phyloP scores from a whole-genome alignment of 106 monocot species.

The Dioscorea dumetorum region DNA sequence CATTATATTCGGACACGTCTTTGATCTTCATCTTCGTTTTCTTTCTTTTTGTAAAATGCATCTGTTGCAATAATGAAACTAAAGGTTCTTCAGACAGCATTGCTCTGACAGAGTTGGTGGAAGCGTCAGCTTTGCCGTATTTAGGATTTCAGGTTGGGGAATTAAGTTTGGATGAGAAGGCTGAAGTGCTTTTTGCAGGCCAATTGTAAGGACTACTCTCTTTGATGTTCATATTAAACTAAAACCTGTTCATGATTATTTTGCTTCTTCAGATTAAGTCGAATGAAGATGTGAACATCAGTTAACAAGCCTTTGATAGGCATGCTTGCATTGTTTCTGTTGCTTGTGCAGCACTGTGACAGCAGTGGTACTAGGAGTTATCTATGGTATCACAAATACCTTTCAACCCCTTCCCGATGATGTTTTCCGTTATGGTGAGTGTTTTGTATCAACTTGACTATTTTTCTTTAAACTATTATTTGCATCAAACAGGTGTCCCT shows the following conservation, averaged over 20 bases:
- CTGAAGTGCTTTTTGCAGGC: conserved; percentile 63
- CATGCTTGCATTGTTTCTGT: conserved; percentile 8
- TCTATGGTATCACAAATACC: conserved; percentile 73
- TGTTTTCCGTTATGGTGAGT: conserved; percentile 72
- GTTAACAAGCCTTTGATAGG: too few relatives aligned
- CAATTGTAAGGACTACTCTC: conserved; percentile 55
- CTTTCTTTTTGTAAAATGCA: too few relatives aligned
- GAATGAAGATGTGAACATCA: too few relatives aligned
- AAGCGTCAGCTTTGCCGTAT: conserved; percentile 59
- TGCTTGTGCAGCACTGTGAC: conserved; percentile 48
- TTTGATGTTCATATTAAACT: neutral
- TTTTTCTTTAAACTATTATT: neutral
- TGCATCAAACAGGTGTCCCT: neutral
- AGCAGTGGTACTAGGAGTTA: conserved; percentile 63
- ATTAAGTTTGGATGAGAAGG: conserved; percentile 78
- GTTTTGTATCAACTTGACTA: neutral
- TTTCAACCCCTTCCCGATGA: conserved; percentile 82
- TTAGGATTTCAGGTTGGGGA: conserved; percentile 50
- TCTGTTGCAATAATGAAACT: conserved; percentile 11
- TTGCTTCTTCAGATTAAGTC: too few relatives aligned
- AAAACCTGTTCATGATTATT: too few relatives aligned
- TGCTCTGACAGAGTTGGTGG: conserved; percentile 72
- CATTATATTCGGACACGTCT: too few relatives aligned
- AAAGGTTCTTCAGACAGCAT: conserved; percentile 81
- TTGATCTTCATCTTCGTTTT: too few relatives aligned